Percentiles rank a stretch among this genome's conserved stretches.
These are phyloP conservation scores for Neurospora sp. DNA, from an alignment of 495 filamentous ascomycete species.

Conservation along the genomic window DNA sequence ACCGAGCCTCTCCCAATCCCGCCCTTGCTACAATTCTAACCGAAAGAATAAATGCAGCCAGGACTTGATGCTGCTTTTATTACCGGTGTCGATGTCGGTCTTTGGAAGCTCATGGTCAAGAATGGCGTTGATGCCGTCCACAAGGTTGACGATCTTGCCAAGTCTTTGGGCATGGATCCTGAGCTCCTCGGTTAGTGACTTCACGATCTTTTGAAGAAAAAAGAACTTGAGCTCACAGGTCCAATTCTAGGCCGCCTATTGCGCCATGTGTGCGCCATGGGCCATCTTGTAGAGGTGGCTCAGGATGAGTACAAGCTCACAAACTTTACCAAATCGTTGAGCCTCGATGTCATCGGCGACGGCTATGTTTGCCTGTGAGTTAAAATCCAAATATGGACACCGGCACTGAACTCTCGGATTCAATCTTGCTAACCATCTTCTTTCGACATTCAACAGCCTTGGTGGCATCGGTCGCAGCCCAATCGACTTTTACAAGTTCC, in stretches of 20 bases:
- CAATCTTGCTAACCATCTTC: neutral
- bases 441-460: neutral
- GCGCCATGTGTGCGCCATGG: slow-evolving; percentile 42
- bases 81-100: slow-evolving; percentile 9
- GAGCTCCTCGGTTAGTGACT: neutral
- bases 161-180: slow-evolving; percentile 5
- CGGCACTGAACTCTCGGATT: neutral
- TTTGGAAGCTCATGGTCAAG: slow-evolving; percentile 8
- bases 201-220: neutral
- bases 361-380: slow-evolving; percentile 15
- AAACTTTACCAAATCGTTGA: slow-evolving; percentile 31
- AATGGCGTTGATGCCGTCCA: slow-evolving; percentile 3
- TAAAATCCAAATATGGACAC: too few relatives aligned
- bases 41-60: neutral
- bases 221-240: neutral
- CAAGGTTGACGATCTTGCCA: slow-evolving; percentile 5
- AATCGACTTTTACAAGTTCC: slow-evolving; percentile 13
- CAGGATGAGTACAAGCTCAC: slow-evolving; percentile 35
- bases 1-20: neutral
- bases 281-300: slow-evolving; percentile 33
- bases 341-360: slow-evolving; percentile 18
- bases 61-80: slow-evolving; percentile 7
- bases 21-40: too few relatives aligned
- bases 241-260: slow-evolving; percentile 21
- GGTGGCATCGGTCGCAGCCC: neutral